A percentile compares a stretch with the other conserved stretches of the same genome.
Conservation (phyloP, 805 yeast genomes). For the Hanseniaspora jakobsenii region DNA sequence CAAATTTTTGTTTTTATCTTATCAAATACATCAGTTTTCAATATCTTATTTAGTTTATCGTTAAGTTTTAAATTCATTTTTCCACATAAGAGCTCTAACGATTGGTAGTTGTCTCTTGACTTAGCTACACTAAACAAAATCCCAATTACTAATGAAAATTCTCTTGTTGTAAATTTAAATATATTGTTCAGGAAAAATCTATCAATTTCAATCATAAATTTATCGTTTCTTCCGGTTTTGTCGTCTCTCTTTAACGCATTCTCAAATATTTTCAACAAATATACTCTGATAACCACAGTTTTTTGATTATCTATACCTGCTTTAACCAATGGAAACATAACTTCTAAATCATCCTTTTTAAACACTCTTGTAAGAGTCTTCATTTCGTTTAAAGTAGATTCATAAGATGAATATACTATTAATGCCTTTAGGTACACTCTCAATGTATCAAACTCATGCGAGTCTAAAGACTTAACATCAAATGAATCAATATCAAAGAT, state of each 20-base stretch:
- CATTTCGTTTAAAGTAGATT: slow-evolving; percentile 40
- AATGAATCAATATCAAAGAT: too few species aligned
- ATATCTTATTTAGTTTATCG: too few species aligned
- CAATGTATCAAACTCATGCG: too few species aligned
- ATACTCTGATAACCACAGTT: slow-evolving; percentile 28
- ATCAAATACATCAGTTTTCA: too few species aligned
- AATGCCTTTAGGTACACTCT: too few species aligned
- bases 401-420: too few species aligned
- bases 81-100: too few species aligned
- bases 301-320: slow-evolving; percentile 35
- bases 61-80: too few species aligned
- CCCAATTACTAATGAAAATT: slow-evolving; percentile 64
- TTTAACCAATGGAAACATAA: slow-evolving; percentile 53
- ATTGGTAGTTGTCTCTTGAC: slow-evolving; percentile 36
- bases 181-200: slow-evolving; percentile 41
- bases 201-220: slow-evolving; percentile 40
- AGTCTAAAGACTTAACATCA: too few species aligned
- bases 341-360: slow-evolving; percentile 51
- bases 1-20: too few species aligned
- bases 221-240: slow-evolving; percentile 34
- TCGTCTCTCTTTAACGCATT: slow-evolving; percentile 37
- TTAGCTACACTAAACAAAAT: slow-evolving; percentile 47
- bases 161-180: slow-evolving; percentile 48
- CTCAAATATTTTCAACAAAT: slow-evolving; percentile 43
- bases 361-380: slow-evolving; percentile 41